phyloP scores from a whole-genome alignment of 306 rosid species.

The Luffa acutangula region DNA sequence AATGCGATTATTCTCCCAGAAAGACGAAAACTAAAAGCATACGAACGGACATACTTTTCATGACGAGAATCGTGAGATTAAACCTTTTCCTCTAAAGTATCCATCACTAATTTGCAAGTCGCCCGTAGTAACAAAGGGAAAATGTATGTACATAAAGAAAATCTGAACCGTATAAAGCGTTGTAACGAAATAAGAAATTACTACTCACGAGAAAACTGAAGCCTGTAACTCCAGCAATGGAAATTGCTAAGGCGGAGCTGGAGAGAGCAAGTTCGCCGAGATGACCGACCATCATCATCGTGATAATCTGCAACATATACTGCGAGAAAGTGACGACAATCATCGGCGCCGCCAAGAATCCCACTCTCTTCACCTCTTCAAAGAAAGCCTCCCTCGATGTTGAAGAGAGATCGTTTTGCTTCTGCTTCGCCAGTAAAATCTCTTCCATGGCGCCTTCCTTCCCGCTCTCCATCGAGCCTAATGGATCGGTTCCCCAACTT shows the following conservation, averaged over 20 bases:
- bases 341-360: slow-evolving; percentile 41
- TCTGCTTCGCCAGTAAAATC: background rate
- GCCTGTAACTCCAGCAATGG: slow-evolving; percentile 40
- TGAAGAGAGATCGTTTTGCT: background rate
- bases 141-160: too few species aligned
- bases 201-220: slow-evolving; percentile 43
- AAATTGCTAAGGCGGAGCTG: slow-evolving; percentile 44
- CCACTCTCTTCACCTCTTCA: slow-evolving; percentile 29
- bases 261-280: slow-evolving; percentile 50
- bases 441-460: background rate
- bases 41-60: background rate
- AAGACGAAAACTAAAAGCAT: background rate
- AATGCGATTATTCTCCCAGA: background rate
- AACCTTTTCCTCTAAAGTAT: background rate
- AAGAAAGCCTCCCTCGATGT: background rate
- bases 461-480: background rate
- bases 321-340: slow-evolving; percentile 32
- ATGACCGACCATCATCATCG: slow-evolving; percentile 55
- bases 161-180: background rate
- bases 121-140: too few species aligned
- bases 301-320: slow-evolving; percentile 33
- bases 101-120: background rate
- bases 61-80: background rate
- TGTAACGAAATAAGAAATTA: background rate
- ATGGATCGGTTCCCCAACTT: background rate